Evolutionary conservation across 106 monocot species (phyloP).

Genomic region (Alisma plantagoaquatica): DNA sequence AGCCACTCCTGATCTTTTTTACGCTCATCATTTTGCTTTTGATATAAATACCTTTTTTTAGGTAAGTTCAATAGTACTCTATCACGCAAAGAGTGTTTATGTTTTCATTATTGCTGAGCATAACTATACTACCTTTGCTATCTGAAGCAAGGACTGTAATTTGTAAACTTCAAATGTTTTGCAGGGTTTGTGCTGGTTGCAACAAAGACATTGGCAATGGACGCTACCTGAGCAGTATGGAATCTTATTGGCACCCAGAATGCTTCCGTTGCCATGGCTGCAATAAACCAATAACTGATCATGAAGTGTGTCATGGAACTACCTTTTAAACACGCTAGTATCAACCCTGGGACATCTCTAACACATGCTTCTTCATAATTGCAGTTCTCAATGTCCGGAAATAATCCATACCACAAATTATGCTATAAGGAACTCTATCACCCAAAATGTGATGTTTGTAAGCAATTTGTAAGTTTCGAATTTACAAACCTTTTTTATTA

Average conservation of each 20-base stretch:
- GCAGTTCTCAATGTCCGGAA: constrained; percentile 88
- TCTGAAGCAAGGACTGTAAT: too few relatives aligned
- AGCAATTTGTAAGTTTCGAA: constrained; percentile 66
- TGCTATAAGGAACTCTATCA: constrained; percentile 92
- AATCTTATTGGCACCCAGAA: constrained; percentile 80
- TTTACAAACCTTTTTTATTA: not conserved
- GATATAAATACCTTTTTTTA: too few relatives aligned
- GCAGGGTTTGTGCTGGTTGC: constrained; percentile 82
- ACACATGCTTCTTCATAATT: not conserved
- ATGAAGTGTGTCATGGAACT: constrained; percentile 43
- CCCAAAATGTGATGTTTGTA: constrained; percentile 95
- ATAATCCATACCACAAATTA: constrained; percentile 66
- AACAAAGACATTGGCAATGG: constrained; percentile 85
- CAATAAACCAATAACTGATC: constrained; percentile 53
- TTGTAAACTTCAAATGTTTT: too few relatives aligned
- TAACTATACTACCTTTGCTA: too few relatives aligned
- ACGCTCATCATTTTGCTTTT: too few relatives aligned
- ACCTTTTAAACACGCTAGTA: not conserved
- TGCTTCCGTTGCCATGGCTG: constrained; percentile 79
- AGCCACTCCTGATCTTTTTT: too few relatives aligned
- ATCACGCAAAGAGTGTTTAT: too few relatives aligned
- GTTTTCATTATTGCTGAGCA: too few relatives aligned
- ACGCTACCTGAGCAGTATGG: constrained; percentile 92
- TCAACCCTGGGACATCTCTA: not conserved
- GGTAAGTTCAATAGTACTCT: too few relatives aligned